Conservation (phyloP, 148 eudicot species). For the Chenopodium berlandieri region DNA sequence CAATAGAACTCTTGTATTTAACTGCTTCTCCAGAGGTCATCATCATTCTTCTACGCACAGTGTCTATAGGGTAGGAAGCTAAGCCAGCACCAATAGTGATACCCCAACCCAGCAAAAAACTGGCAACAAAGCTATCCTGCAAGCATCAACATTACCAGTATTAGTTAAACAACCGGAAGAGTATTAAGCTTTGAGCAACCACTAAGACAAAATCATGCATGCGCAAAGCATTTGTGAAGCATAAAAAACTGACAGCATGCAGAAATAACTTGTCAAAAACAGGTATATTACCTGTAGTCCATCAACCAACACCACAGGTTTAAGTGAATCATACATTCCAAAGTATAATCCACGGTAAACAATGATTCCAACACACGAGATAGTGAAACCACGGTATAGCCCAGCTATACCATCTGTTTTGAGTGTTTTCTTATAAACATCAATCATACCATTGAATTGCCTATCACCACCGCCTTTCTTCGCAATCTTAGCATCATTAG, state of each 20-base stretch:
- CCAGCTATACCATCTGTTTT: constrained; percentile 71
- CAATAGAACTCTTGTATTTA: constrained; percentile 63
- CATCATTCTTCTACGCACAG: constrained; percentile 74
- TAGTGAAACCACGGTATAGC: constrained; percentile 76
- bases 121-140: constrained; percentile 74
- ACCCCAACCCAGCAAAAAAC: constrained; percentile 70
- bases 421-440: constrained; percentile 77
- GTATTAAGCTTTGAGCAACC: no score
- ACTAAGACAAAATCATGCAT: neutral
- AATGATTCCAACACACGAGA: constrained; percentile 80
- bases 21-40: constrained; percentile 75
- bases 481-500: constrained; percentile 75
- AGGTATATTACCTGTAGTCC: constrained; percentile 46
- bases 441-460: constrained; percentile 73
- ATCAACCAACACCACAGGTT: constrained; percentile 62
- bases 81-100: constrained; percentile 65
- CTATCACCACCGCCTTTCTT: constrained; percentile 68
- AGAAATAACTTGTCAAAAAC: neutral
- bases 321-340: constrained; percentile 76
- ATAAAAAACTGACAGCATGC: neutral
- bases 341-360: constrained; percentile 80
- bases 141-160: constrained; percentile 8
- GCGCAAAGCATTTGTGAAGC: no score
- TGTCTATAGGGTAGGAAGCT: constrained; percentile 64
- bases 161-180: no score